Evolutionary conservation across 371 early-diverging fungal species (phyloP).

Genomic region (Paraphysoderma sedebokerense): DNA sequence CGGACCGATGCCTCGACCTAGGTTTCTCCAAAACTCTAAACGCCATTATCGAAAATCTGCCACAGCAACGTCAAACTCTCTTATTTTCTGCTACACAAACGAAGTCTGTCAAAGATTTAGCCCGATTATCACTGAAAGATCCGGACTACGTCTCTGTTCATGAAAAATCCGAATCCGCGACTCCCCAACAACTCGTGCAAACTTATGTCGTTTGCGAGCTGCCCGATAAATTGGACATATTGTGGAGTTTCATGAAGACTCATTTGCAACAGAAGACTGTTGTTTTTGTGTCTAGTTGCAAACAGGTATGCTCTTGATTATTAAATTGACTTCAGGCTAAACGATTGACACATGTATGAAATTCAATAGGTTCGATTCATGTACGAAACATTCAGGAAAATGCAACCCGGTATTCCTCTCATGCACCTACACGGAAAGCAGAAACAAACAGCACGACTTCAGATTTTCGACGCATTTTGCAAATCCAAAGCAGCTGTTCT

Average conservation of each 20-base stretch:
- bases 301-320: conserved; percentile 40
- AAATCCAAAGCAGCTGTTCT: conserved; percentile 51
- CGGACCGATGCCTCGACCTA: conserved; percentile 87
- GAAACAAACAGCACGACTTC: conserved; percentile 79
- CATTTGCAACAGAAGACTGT: conserved; percentile 70
- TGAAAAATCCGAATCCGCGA: conserved; percentile 58
- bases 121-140: conserved; percentile 64
- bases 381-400: conserved; percentile 82
- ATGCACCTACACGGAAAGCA: conserved; percentile 89
- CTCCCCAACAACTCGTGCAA: conserved; percentile 65
- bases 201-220: conserved; percentile 68
- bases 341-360: background rate
- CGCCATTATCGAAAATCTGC: conserved; percentile 83
- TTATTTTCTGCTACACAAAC: conserved; percentile 95
- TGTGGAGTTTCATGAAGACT: conserved; percentile 81
- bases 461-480: conserved; percentile 74
- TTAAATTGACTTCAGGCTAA: background rate
- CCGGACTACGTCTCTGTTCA: conserved; percentile 93
- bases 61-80: conserved; percentile 71
- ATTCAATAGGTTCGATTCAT: conserved; percentile 57
- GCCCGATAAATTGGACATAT: conserved; percentile 69
- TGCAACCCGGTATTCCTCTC: conserved; percentile 82
- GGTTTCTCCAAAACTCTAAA: conserved; percentile 91
- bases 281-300: conserved; percentile 77
- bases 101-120: conserved; percentile 81